Evolutionary conservation across 805 yeast species (phyloP), one percentile per base, ranked within the genome.

Genomic region (Yueomyces sinensis): DNA sequence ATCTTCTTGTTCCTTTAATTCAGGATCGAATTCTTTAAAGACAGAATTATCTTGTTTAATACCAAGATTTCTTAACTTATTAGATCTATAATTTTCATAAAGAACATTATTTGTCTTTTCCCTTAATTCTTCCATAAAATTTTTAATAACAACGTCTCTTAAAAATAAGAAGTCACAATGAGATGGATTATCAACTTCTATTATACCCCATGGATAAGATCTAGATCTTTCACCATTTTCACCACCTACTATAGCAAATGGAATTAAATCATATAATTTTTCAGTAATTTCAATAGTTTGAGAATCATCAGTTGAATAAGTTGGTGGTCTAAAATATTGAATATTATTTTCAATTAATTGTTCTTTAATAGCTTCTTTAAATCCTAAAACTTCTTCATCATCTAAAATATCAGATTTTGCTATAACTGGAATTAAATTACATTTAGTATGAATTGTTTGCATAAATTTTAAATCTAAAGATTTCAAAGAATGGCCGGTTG

Each of bases 231-330:
- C 93, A 30, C 56, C 45, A 39, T 64, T 62, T 17, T 91, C 82
- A 17, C 96, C 83, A 17, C 96, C 98, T 35, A 91, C 82, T 43
- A 91, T 78, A 14, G 98, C 97, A 62, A 83, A 89, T 32, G 99
- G 99, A 41, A 83, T 68, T 48, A 68, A 73, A 33, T 71, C 62
- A 60, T 78, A 66, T 44, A 91, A 71, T 39, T 76, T 78, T 39
- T 68, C 66, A 33, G 82, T 76, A 45, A 75, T 74, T 36, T 66
- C 60, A 31, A 68, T 64, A 17, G 89, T 74, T 57, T 87, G 96
- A 41, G 80, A 91, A 52, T 86, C 96, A 54, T 83, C 93, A 47
- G 71, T 70, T 37, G 79, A 86, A 57, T 76, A 82, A 41, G 70
- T 64, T 23, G 75, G 78, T 20, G 97, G 96, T 45, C 70, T 62